These are phyloP conservation scores for Leishmania gerbilli DNA, from an alignment of 208 protist species.

Conservation along the genomic window DNA sequence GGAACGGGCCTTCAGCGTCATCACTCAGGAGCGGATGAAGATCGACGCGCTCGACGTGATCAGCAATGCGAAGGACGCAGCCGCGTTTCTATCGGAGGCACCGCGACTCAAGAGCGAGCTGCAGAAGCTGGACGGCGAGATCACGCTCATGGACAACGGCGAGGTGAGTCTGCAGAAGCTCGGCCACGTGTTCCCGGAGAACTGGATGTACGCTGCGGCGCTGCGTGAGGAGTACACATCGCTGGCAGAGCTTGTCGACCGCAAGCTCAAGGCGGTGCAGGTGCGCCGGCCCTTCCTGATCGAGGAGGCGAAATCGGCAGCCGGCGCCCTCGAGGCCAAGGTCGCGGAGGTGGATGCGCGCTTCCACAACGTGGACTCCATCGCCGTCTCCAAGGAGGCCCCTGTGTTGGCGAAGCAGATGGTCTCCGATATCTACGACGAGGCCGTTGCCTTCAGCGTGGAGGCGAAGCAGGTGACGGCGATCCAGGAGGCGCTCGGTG, in stretches of 20 bases:
- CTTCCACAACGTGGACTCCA: slow-evolving; percentile 44
- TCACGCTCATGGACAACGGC: slow-evolving; percentile 71
- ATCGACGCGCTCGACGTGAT: slow-evolving; percentile 93
- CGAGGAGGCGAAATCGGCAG: slow-evolving; percentile 55
- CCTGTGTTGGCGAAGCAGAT: slow-evolving; percentile 58
- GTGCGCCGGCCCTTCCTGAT: slow-evolving; percentile 67
- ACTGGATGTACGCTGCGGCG: slow-evolving; percentile 91
- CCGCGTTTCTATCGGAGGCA: slow-evolving; percentile 65
- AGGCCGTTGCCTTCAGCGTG: slow-evolving; percentile 45
- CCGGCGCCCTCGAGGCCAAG: slow-evolving; percentile 58
- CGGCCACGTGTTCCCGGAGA: slow-evolving; percentile 89
- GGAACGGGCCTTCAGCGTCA: slow-evolving; percentile 46
- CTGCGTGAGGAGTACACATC: slow-evolving; percentile 93
- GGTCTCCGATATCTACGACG: slow-evolving; percentile 76
- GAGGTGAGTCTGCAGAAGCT: slow-evolving; percentile 91
- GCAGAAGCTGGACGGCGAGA: slow-evolving; percentile 50
- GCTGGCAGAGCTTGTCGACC: slow-evolving; percentile 92
- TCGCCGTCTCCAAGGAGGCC: slow-evolving; percentile 40
- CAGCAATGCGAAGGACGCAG: slow-evolving; percentile 68
- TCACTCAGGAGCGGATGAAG: slow-evolving; percentile 64
- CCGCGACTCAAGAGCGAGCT: slow-evolving; percentile 78
- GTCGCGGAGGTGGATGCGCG: slow-evolving; percentile 55
- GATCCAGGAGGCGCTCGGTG: slow-evolving; percentile 83
- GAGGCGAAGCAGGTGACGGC: slow-evolving; percentile 78
- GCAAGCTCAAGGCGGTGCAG: slow-evolving; percentile 90